Conservation (phyloP, 1,284 basidiomycete species). For the Pseudozyma flocculosa region DNA sequence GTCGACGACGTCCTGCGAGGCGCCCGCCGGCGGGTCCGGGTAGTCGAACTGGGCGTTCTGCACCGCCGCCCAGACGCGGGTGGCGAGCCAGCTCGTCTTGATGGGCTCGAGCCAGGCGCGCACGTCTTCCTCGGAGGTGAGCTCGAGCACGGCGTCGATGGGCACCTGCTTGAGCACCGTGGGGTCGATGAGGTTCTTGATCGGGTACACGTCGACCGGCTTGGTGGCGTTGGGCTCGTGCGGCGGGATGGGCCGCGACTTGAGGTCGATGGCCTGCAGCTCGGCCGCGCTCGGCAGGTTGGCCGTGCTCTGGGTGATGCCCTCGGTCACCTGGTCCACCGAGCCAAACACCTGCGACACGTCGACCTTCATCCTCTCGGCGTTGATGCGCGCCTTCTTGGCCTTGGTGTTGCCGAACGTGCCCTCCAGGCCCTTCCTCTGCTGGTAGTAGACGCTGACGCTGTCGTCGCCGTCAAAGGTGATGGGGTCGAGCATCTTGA, state of each 20-base stretch:
- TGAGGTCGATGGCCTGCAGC: constrained; percentile 34
- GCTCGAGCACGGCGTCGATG: neutral
- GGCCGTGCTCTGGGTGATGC: constrained; percentile 41
- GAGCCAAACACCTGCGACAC: constrained; percentile 51
- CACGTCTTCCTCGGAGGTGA: neutral
- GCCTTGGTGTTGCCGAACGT: constrained; percentile 56
- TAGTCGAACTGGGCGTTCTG: constrained; percentile 1
- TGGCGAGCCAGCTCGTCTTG: neutral
- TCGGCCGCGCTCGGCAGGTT: constrained; percentile 35
- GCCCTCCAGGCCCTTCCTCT: constrained; percentile 45
- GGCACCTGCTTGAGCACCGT: neutral
- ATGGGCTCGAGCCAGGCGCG: neutral
- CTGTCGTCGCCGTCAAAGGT: constrained; percentile 17
- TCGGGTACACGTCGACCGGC: constrained; percentile 49
- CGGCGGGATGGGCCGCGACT: constrained; percentile 45
- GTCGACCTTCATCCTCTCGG: constrained; percentile 57
- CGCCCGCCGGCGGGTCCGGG: no score
- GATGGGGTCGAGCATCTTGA: constrained; percentile 37
- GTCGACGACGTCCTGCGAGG: no score
- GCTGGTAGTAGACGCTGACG: constrained; percentile 29
- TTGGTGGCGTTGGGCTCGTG: constrained; percentile 46
- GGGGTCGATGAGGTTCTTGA: constrained; percentile 31
- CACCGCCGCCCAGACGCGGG: neutral
- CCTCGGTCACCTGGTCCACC: constrained; percentile 44
- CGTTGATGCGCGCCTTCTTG: constrained; percentile 49